Evolutionary conservation across 257 asterid genomes (phyloP).

Genomic region (Penstemon eatonii): DNA sequence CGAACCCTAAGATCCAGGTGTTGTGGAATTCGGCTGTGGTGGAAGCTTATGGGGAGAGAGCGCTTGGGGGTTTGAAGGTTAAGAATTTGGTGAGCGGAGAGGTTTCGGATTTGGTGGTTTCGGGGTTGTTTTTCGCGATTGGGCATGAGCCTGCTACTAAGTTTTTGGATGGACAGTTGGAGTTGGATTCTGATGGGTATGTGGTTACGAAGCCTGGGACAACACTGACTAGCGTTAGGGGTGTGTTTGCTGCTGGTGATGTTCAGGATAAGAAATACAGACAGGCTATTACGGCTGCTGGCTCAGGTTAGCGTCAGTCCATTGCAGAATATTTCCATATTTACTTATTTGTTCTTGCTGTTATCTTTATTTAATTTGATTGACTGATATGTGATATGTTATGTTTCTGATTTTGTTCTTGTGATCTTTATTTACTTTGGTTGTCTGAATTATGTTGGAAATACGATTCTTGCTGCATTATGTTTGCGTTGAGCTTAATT

Average conservation of each 20-base stretch:
- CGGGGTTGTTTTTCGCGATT: slow-evolving; percentile 86
- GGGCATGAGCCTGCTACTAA: slow-evolving; percentile 96
- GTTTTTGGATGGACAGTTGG: slow-evolving; percentile 82
- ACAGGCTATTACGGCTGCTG: slow-evolving; percentile 97
- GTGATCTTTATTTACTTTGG: too few species aligned
- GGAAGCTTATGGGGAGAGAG: slow-evolving; percentile 78
- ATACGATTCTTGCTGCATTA: not conserved
- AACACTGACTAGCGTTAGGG: slow-evolving; percentile 73
- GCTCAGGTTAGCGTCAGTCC: slow-evolving; percentile 81
- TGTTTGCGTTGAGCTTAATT: not conserved
- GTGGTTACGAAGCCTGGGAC: slow-evolving; percentile 78
- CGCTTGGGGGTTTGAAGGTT: slow-evolving; percentile 75
- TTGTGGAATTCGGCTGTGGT: slow-evolving; percentile 69
- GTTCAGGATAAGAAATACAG: slow-evolving; percentile 98
- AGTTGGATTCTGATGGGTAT: slow-evolving; percentile 84
- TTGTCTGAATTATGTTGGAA: too few species aligned
- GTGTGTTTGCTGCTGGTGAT: slow-evolving; percentile 98
- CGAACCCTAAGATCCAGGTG: slow-evolving; percentile 71
- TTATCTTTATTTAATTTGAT: slow-evolving; percentile 14
- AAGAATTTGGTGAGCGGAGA: slow-evolving; percentile 64
- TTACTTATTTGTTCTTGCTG: not conserved
- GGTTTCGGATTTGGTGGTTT: slow-evolving; percentile 56
- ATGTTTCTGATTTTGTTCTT: not conserved
- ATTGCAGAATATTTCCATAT: not conserved
- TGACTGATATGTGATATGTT: not conserved